Evolutionary conservation across 2,329 filamentous ascomycete species (phyloP).

Genomic region (Penicillium rolfsii): DNA sequence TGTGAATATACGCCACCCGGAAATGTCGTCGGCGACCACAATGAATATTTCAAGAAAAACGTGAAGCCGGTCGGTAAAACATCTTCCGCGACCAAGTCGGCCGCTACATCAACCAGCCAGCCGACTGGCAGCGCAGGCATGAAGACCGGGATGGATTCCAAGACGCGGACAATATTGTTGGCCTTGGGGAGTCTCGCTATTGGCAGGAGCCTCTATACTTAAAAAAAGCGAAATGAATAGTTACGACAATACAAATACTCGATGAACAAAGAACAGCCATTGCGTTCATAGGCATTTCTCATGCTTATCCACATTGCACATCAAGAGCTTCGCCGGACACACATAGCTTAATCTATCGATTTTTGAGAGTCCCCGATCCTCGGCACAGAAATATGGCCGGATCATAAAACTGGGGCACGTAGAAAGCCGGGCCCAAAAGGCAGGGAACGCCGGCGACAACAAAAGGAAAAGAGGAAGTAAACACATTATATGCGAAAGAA

Average conservation of each 20-base stretch:
- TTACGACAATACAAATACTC: background rate
- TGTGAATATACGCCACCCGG: constrained; percentile 72
- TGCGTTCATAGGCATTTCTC: constrained; percentile 34
- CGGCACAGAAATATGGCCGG: constrained; percentile 26
- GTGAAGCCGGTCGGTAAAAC: constrained; percentile 25
- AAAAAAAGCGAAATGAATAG: background rate
- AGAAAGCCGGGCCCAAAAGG: constrained; percentile 30
- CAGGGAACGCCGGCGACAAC: constrained; percentile 30
- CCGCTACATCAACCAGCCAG: constrained; percentile 8
- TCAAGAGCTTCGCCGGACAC: constrained; percentile 27
- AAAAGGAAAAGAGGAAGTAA: constrained; percentile 32
- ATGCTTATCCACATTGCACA: constrained; percentile 38
- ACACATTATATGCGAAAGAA: constrained; percentile 39
- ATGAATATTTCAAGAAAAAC: constrained; percentile 38
- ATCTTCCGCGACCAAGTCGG: constrained; percentile 21
- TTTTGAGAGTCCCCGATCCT: constrained; percentile 33
- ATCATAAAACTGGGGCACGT: constrained; percentile 35
- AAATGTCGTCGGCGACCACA: constrained; percentile 55
- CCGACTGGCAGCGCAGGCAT: constrained; percentile 14
- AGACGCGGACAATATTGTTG: constrained; percentile 14
- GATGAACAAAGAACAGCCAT: constrained; percentile 13
- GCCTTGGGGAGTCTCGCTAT: constrained; percentile 18
- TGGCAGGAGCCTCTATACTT: constrained; percentile 23
- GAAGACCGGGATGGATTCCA: constrained; percentile 7
- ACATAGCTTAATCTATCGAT: constrained; percentile 32